Evolutionary conservation across 2,329 filamentous ascomycete genomes (phyloP), one percentile per base, ranked within the genome.

Genomic region (Epichloe sylvatica): DNA sequence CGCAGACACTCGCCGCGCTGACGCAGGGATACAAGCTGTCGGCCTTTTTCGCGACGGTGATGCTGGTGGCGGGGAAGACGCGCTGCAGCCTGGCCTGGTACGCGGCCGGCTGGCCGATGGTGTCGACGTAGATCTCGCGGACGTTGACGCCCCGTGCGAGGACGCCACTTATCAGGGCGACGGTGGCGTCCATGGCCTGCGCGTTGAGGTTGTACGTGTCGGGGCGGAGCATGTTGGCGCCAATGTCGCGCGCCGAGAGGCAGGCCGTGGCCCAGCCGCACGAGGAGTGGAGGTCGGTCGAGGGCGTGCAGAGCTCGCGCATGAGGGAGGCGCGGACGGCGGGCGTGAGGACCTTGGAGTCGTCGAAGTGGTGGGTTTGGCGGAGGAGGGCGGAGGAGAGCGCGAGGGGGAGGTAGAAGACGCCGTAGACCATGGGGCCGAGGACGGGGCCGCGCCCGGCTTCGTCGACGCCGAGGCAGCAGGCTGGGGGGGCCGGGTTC

Each of bases 371-470:
- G 70, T 95, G 84, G 4, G 81, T 80, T 36, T 78, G 68, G 47
- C 86, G 84, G 21, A 97, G 81, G 30, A 96, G 79, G 1, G 76
- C 76, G 61, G 83, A 81, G 25, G 83, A 77, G 30, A 81, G 71
- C 0, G 80, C 75, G 2, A 86, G 66, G 47, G 94, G 94, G 56
- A 94, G 86, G 70, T 77, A 81, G 69, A 83, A 83, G 59, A 82
- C 71, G 55, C 75, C 78, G 70, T 85, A 85, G 59, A 84, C 80
- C 81, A 85, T 83, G 58, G 73, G 83, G 57, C 86, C 91, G 12
- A 97, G 77, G n/a, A 96, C 91, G 23, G 91, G 91, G 1, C 91
- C 91, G 60, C 91, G 81, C 43, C 91, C 91, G 57, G 91, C 91
- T 72, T 97, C 91, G 65, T 97, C 91, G 46, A 97, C 84, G 54